These are phyloP conservation scores for Cruciata laevipes DNA, from an alignment of 257 asterid species.

Conservation along the genomic window DNA sequence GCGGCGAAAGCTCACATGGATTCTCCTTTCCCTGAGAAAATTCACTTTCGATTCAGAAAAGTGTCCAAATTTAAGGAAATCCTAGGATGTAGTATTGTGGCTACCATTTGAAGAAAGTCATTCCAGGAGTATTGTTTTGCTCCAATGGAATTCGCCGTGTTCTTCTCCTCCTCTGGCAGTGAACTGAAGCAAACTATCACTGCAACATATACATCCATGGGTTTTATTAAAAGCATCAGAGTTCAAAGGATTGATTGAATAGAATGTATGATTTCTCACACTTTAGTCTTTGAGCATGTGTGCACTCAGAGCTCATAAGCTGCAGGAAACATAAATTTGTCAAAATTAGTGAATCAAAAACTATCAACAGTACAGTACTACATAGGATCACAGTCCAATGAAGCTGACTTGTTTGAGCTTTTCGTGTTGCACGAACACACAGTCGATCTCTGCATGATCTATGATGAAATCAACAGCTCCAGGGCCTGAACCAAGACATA, in stretches of 20 bases:
- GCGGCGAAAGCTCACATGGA: slow-evolving; percentile 53
- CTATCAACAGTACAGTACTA: too few relatives aligned
- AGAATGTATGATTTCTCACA: slow-evolving; percentile 31
- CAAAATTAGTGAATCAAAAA: background rate
- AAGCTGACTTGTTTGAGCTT: slow-evolving; percentile 57
- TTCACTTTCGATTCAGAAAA: background rate
- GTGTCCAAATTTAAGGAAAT: background rate
- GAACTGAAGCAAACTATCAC: slow-evolving; percentile 80
- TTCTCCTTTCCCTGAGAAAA: slow-evolving; percentile 55
- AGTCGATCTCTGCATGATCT: slow-evolving; percentile 74
- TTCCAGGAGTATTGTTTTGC: slow-evolving; percentile 60
- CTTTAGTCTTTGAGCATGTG: slow-evolving; percentile 62
- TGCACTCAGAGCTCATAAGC: slow-evolving; percentile 73
- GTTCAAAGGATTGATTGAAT: background rate
- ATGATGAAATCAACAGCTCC: slow-evolving; percentile 82
- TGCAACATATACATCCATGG: slow-evolving; percentile 26
- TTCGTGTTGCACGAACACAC: slow-evolving; percentile 76
- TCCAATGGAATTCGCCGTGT: slow-evolving; percentile 34
- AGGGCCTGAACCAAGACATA: slow-evolving; percentile 41
- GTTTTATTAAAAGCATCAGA: slow-evolving; percentile 6
- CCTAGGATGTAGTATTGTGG: background rate
- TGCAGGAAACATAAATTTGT: slow-evolving; percentile 23
- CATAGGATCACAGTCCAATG: background rate
- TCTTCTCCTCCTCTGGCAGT: slow-evolving; percentile 46
- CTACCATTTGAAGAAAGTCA: slow-evolving; percentile 64